phyloP scores from a whole-genome alignment of 2,329 filamentous ascomycete genomes.

The Alternaria rosae region DNA sequence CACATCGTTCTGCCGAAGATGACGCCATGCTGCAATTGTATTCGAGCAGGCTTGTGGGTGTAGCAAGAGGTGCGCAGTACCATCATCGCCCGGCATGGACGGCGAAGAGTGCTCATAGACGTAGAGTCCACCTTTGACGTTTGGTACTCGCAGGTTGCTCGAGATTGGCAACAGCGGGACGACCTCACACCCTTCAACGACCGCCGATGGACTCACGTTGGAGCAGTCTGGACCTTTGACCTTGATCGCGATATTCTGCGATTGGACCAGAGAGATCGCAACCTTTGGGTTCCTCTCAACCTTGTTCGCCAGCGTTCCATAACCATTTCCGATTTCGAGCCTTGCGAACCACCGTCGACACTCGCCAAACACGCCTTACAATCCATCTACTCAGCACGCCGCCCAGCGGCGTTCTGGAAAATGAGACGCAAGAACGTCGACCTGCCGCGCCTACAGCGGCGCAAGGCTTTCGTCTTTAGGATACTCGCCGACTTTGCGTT shows the following conservation, averaged over 20 bases:
- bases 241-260: conserved; percentile 20
- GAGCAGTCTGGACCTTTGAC: conserved; percentile 21
- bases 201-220: conserved; percentile 5
- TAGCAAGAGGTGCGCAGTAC: conserved; percentile 15
- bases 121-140: conserved; percentile 20
- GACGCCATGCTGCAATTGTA: conserved; percentile 13
- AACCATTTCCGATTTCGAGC: conserved; percentile 21
- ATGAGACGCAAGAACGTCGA: conserved; percentile 10
- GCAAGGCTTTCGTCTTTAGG: conserved; percentile 17
- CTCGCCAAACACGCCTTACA: conserved; percentile 8
- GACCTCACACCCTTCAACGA: conserved; percentile 18
- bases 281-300: conserved; percentile 14
- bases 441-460: conserved; percentile 14
- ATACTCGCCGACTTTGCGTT: conserved; percentile 21
- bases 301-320: conserved; percentile 21
- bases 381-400: conserved; percentile 8
- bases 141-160: conserved; percentile 11
- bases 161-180: conserved; percentile 19
- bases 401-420: conserved; percentile 8
- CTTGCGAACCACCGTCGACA: conserved; percentile 13
- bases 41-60: conserved; percentile 14
- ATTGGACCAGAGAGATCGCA: conserved; percentile 12
- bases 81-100: background rate
- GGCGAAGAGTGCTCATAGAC: conserved; percentile 9
- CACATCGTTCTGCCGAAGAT: conserved; percentile 17